Evolutionary conservation across 768 basidiomycete species (phyloP).

Genomic region (Rossbeevera mucosa): DNA sequence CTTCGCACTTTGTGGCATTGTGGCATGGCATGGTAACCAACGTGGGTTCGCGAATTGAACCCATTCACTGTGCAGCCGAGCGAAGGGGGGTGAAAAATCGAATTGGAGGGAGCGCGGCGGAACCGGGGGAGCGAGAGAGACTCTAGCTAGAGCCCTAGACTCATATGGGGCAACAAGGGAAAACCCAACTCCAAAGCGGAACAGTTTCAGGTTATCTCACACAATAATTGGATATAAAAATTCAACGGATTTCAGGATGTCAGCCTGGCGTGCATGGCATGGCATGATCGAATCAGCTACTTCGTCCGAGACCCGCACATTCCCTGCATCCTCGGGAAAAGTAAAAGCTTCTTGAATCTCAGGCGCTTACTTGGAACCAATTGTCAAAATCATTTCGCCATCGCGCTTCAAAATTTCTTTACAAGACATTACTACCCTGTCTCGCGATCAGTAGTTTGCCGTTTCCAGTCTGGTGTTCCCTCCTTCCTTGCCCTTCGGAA

Average conservation of each 20-base stretch:
- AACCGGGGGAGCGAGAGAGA: neutral
- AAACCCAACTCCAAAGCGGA: neutral
- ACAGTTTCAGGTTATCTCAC: neutral
- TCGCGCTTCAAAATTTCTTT: neutral
- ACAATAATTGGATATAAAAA: neutral
- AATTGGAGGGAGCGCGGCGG: neutral
- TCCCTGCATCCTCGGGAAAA: neutral
- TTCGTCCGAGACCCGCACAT: neutral
- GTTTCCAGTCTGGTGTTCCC: neutral
- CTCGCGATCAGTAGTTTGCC: neutral
- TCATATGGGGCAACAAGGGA: neutral
- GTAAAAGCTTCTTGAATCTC: neutral
- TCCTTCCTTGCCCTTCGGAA: neutral
- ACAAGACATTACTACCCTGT: neutral
- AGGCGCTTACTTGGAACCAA: neutral
- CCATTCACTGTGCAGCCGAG: neutral
- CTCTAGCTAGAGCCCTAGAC: neutral
- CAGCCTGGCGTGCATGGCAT: neutral
- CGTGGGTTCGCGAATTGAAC: neutral
- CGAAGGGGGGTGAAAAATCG: neutral
- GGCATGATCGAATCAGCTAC: neutral
- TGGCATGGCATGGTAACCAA: constrained; percentile 8
- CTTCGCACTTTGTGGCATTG: constrained; percentile 4
- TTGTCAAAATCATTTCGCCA: neutral
- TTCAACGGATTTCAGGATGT: neutral